Conservation (phyloP, 202 grass and related monocot species). For the Schoenoplectus triqueter region DNA sequence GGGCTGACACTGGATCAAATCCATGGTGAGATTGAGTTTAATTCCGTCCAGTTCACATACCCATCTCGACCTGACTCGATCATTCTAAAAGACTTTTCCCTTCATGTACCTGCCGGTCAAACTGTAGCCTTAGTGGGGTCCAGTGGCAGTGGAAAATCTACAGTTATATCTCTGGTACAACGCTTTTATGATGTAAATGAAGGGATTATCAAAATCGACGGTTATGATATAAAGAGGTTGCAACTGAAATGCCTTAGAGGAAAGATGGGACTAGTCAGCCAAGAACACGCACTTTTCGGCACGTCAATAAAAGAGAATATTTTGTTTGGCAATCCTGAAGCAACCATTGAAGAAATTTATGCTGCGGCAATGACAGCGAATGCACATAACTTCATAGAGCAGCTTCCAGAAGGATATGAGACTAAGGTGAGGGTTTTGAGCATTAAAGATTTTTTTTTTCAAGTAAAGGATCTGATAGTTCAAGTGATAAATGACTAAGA, state of each 20-base stretch:
- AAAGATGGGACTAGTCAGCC: conserved; percentile 96
- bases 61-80: conserved; percentile 79
- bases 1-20: conserved; percentile 61
- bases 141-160: conserved; percentile 96
- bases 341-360: conserved; percentile 80
- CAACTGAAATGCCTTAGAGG: conserved; percentile 82
- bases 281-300: conserved; percentile 94
- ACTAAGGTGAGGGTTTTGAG: conserved; percentile 61
- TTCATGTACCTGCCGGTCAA: conserved; percentile 75
- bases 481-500: too few relatives aligned
- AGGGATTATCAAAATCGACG: conserved; percentile 79
- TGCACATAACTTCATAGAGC: conserved; percentile 88
- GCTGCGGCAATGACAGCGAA: conserved; percentile 95
- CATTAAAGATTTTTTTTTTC: neutral
- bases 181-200: conserved; percentile 86
- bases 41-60: conserved; percentile 72
- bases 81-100: conserved; percentile 76
- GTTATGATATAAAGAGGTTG: conserved; percentile 68
- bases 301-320: conserved; percentile 95
- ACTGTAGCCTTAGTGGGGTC: conserved; percentile 85
- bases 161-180: conserved; percentile 86
- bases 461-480: too few relatives aligned
- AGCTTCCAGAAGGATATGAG: conserved; percentile 87
- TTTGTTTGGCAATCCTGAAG: conserved; percentile 82
- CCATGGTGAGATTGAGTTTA: conserved; percentile 68